phyloP scores from a whole-genome alignment of 2,329 filamentous ascomycete species.

The Pezicula carpinea region DNA sequence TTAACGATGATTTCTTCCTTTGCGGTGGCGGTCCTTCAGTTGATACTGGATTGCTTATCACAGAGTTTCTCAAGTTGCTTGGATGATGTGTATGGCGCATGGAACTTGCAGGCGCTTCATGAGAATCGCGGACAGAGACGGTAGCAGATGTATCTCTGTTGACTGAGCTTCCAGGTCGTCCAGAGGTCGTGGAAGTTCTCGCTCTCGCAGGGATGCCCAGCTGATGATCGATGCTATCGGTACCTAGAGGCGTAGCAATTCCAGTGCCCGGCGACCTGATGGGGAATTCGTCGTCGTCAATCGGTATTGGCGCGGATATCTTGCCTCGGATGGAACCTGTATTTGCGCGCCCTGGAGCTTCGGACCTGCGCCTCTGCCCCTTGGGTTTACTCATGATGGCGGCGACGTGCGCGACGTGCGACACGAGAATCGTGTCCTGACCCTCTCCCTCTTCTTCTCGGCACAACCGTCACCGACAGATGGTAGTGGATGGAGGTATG shows the following conservation, averaged over 20 bases:
- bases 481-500: slow-evolving; percentile 8
- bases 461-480: slow-evolving; percentile 7
- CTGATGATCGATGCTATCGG: slow-evolving; percentile 13
- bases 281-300: slow-evolving; percentile 53
- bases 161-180: slow-evolving; percentile 12
- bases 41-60: slow-evolving; percentile 38
- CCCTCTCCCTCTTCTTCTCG: neutral
- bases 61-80: slow-evolving; percentile 43
- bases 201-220: slow-evolving; percentile 7
- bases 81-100: slow-evolving; percentile 10
- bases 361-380: slow-evolving; percentile 18
- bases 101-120: slow-evolving; percentile 11
- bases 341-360: slow-evolving; percentile 23
- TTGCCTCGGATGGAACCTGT: slow-evolving; percentile 48
- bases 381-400: slow-evolving; percentile 24
- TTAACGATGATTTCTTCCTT: slow-evolving; percentile 54
- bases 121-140: slow-evolving; percentile 8
- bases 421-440: neutral
- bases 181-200: slow-evolving; percentile 14
- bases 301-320: slow-evolving; percentile 58
- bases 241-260: slow-evolving; percentile 31
- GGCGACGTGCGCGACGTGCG: neutral
- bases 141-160: slow-evolving; percentile 8
- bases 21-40: slow-evolving; percentile 35
- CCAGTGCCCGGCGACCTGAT: slow-evolving; percentile 40